Conservation (phyloP, 2,329 filamentous ascomycete genomes). For the Neonectria punicea region DNA sequence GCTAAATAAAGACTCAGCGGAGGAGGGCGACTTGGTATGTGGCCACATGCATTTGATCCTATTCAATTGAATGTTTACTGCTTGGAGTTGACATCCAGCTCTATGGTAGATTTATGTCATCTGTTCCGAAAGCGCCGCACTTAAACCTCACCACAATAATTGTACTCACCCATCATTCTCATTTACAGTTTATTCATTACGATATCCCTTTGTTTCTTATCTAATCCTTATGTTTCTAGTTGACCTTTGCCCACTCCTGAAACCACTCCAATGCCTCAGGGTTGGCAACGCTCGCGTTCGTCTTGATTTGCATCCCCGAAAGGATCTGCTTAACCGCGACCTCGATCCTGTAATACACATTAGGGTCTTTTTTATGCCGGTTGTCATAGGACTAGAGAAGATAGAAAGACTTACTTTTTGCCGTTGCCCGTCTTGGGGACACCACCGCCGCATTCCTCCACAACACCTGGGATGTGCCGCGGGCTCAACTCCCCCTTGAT, state of each 20-base stretch:
- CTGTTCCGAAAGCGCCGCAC: too few relatives aligned
- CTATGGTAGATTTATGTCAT: too few relatives aligned
- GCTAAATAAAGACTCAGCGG: background rate
- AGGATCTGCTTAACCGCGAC: conserved; percentile 97
- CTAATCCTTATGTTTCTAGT: conserved; percentile 45
- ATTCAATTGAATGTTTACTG: background rate
- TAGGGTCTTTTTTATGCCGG: conserved; percentile 18
- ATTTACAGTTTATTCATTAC: background rate
- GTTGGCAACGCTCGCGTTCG: conserved; percentile 93
- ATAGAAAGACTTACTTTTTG: conserved; percentile 77
- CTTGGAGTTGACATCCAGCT: too few relatives aligned
- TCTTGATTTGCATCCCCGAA: conserved; percentile 86
- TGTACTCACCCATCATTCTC: background rate
- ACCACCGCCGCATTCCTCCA: conserved; percentile 81
- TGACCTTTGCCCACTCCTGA: conserved; percentile 73
- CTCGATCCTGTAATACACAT: conserved; percentile 72
- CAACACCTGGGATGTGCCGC: conserved; percentile 85
- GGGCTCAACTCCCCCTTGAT: conserved; percentile 85
- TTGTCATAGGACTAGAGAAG: background rate
- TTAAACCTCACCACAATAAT: background rate
- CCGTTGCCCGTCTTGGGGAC: conserved; percentile 94
- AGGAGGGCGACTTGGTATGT: background rate
- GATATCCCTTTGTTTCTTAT: background rate
- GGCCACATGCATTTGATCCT: background rate
- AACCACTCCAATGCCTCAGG: conserved; percentile 91